Evolutionary conservation across 768 basidiomycete genomes (phyloP), one percentile per base, ranked within the genome.

Genomic region (Leccinum disarticulatum): DNA sequence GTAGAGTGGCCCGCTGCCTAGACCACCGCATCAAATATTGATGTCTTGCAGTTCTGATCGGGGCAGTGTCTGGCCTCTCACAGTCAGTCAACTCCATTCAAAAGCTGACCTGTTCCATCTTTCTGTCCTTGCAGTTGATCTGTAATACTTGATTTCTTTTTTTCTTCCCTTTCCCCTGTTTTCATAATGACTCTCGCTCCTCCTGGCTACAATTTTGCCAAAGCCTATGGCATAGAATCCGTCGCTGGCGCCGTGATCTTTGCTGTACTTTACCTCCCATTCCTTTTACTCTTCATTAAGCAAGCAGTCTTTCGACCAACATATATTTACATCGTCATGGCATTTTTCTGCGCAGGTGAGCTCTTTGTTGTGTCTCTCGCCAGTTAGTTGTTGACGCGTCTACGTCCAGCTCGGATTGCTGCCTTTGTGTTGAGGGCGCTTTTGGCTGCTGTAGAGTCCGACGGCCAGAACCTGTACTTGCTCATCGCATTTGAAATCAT

Each of bases 241-340:
- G 62, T 73, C 62, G 70, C 69, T 56, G 68, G 65, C 62, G 70
- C 73, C 41, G 68, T 73, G 57, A 61, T 74, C 54, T 74, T 74
- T 66, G 68, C 74, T 17, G 15, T 69, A n/a, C 56, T 69, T 17
- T 74, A 75, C 55, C 50, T 56, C 19, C 73, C 73, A 7, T 52
- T 75, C 56, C 30, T 73, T 13, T 36, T 64, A 9, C 54, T 67
- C 41, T 71, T 66, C 61, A 43, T 71, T 49, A 54, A 15, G 25
- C 64, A 61, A 38, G 55, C 70, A 1, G 49, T 73, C 41, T 50
- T 51, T 47, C 63, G 66, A 13, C 67, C 69, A 10, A 72, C 70
- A 22, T 73, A 66, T 31, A 69, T 74, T 15, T 69, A 66, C 59
- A 57, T 73, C 19, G 64, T 69, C 47, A 55, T 72, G 7, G 58